phyloP scores from a whole-genome alignment of 1,139 yeast species.

The Schwanniomyces etchellsii region DNA sequence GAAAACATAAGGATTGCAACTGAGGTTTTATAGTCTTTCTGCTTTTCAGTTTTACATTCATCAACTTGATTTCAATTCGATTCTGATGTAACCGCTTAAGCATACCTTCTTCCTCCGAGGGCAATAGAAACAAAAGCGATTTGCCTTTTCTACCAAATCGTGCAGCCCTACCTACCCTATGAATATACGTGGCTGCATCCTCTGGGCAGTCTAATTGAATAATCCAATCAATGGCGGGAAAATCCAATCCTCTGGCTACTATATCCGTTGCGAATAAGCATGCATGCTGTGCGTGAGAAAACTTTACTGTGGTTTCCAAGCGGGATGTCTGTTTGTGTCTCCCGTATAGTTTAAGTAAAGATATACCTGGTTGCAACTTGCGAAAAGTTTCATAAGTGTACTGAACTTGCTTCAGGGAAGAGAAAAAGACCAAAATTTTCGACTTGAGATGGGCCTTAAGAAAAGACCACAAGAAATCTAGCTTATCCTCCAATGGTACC shows the following conservation, averaged over 20 bases:
- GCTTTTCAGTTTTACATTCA: slow-evolving; percentile 72
- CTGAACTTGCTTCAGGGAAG: slow-evolving; percentile 94
- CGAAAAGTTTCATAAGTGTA: slow-evolving; percentile 88
- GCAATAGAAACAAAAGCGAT: slow-evolving; percentile 76
- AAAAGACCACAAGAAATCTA: slow-evolving; percentile 85
- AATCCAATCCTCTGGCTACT: slow-evolving; percentile 95
- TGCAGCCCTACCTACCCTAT: slow-evolving; percentile 95
- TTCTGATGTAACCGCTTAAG: slow-evolving; percentile 55
- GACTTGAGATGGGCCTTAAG: slow-evolving; percentile 80
- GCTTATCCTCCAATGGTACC: slow-evolving; percentile 70
- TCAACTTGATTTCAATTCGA: slow-evolving; percentile 64
- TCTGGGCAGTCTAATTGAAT: slow-evolving; percentile 95
- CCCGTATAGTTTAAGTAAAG: slow-evolving; percentile 87
- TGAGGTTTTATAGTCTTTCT: slow-evolving; percentile 79
- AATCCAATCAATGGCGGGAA: slow-evolving; percentile 98
- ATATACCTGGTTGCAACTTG: slow-evolving; percentile 92
- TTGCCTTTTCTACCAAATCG: slow-evolving; percentile 88
- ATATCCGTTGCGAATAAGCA: slow-evolving; percentile 95
- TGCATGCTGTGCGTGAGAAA: slow-evolving; percentile 78
- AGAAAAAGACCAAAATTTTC: slow-evolving; percentile 82
- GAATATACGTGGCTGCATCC: slow-evolving; percentile 91
- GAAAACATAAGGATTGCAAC: slow-evolving; percentile 84
- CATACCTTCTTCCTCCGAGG: slow-evolving; percentile 79
- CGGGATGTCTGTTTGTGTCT: slow-evolving; percentile 93
- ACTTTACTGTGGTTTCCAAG: slow-evolving; percentile 81